These are phyloP conservation scores for Ophiostoma piceae DNA, from an alignment of 2,329 filamentous ascomycete genomes.

Conservation along the genomic window DNA sequence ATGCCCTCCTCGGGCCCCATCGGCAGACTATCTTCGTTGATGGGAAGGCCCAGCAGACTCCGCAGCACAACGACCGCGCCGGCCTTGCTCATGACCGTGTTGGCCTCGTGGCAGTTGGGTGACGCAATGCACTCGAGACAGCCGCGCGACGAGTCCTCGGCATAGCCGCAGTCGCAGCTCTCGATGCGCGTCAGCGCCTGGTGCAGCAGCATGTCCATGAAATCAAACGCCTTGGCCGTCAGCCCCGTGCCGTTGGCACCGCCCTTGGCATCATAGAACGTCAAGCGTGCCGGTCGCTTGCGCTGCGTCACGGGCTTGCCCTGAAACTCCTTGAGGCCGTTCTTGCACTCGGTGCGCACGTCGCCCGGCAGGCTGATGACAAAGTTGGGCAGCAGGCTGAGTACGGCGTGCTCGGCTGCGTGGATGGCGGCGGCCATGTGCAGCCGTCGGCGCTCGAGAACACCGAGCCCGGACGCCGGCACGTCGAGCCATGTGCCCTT, in stretches of 20 bases:
- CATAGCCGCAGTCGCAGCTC: slow-evolving; percentile 58
- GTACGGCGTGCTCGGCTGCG: slow-evolving; percentile 85
- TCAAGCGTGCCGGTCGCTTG: slow-evolving; percentile 81
- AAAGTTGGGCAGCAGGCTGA: slow-evolving; percentile 83
- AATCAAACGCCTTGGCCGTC: slow-evolving; percentile 88
- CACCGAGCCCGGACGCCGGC: slow-evolving; percentile 69
- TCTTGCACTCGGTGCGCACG: slow-evolving; percentile 91
- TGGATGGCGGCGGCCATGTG: slow-evolving; percentile 89
- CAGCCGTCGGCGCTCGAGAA: slow-evolving; percentile 65
- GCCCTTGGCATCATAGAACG: slow-evolving; percentile 93
- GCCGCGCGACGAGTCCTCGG: slow-evolving; percentile 83
- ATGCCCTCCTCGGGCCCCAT: slow-evolving; percentile 72
- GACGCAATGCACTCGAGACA: slow-evolving; percentile 88
- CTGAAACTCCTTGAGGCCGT: slow-evolving; percentile 79
- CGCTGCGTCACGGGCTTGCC: slow-evolving; percentile 43
- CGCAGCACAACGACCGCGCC: slow-evolving; percentile 78
- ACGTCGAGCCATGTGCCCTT: slow-evolving; percentile 97
- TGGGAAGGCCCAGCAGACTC: slow-evolving; percentile 65
- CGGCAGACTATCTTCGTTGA: slow-evolving; percentile 77
- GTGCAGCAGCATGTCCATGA: slow-evolving; percentile 69
- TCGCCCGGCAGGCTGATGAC: slow-evolving; percentile 87
- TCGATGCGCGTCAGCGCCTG: slow-evolving; percentile 74
- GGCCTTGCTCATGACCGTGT: slow-evolving; percentile 90
- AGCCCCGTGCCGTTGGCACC: slow-evolving; percentile 79
- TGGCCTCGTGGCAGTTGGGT: slow-evolving; percentile 76